Percentiles rank a stretch among this genome's conserved stretches.
Evolutionary conservation across 768 basidiomycete genomes (phyloP).

Genomic region (Dentipellis sp.): DNA sequence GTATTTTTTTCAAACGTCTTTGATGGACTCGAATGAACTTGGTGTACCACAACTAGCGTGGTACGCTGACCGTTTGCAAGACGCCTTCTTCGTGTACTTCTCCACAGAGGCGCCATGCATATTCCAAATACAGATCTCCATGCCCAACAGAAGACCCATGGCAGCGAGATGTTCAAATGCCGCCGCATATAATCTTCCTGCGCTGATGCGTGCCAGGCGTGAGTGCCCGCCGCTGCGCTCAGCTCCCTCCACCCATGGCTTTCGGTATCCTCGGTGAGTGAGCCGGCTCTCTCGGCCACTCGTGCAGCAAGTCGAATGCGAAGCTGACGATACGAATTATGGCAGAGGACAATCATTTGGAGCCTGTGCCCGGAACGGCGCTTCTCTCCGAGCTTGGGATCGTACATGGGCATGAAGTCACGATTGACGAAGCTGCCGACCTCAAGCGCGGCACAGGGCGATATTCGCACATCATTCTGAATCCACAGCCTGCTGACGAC

Average conservation of each 20-base stretch:
- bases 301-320: not conserved
- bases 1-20: too few species aligned
- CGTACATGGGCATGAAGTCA: slow-evolving; percentile 26
- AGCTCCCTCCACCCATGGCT: not conserved
- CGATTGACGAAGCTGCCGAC: slow-evolving; percentile 23
- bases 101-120: not conserved
- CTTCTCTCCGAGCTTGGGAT: slow-evolving; percentile 30
- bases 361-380: slow-evolving; percentile 31
- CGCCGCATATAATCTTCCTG: not conserved
- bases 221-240: not conserved
- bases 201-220: not conserved
- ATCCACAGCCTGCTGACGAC: slow-evolving; percentile 36
- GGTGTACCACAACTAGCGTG: too few species aligned
- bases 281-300: not conserved
- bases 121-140: not conserved
- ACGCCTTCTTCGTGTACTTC: not conserved
- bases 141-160: not conserved
- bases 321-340: not conserved
- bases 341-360: slow-evolving; percentile 28
- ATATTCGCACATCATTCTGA: slow-evolving; percentile 29
- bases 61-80: not conserved
- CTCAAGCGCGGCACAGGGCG: slow-evolving; percentile 30
- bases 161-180: not conserved
- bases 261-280: slow-evolving; percentile 29
- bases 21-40: too few species aligned